A percentile compares a stretch with the other conserved stretches of the same genome.
Evolutionary conservation across 768 basidiomycete genomes (phyloP).

Genomic region (Cystofilobasidium bisporidii): DNA sequence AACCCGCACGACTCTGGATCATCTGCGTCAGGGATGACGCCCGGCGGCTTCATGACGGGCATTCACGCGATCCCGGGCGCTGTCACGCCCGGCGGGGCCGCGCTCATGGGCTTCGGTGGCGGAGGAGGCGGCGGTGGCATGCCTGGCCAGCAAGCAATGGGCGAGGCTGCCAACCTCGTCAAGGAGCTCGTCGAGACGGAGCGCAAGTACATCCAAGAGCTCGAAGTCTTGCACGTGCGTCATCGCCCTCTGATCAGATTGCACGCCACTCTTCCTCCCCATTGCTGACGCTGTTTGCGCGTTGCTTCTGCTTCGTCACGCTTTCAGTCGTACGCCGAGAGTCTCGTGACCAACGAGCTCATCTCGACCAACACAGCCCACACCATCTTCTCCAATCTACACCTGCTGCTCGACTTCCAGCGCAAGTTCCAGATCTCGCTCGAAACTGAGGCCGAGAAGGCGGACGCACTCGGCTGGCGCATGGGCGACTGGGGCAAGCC

Average conservation of each 20-base stretch:
- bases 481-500: slow-evolving; percentile 68
- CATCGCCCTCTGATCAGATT: background rate
- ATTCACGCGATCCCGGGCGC: slow-evolving; percentile 33
- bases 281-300: too few species aligned
- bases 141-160: slow-evolving; percentile 51
- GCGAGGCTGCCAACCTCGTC: slow-evolving; percentile 61
- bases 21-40: background rate
- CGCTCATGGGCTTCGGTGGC: slow-evolving; percentile 24
- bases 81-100: slow-evolving; percentile 39
- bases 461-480: slow-evolving; percentile 16
- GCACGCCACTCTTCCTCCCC: too few species aligned
- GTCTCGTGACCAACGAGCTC: slow-evolving; percentile 67
- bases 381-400: slow-evolving; percentile 85
- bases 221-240: slow-evolving; percentile 88
- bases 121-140: slow-evolving; percentile 19
- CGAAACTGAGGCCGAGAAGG: slow-evolving; percentile 68
- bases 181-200: slow-evolving; percentile 86
- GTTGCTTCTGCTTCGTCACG: too few species aligned
- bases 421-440: slow-evolving; percentile 82
- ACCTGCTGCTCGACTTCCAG: slow-evolving; percentile 93
- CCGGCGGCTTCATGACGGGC: slow-evolving; percentile 30
- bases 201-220: slow-evolving; percentile 89
- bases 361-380: slow-evolving; percentile 94
- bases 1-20: slow-evolving; percentile 29
- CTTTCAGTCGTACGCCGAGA: slow-evolving; percentile 79